Evolutionary conservation across 495 filamentous ascomycete genomes (phyloP), one percentile per base, ranked within the genome.

Genomic region (Arthonia radiata): DNA sequence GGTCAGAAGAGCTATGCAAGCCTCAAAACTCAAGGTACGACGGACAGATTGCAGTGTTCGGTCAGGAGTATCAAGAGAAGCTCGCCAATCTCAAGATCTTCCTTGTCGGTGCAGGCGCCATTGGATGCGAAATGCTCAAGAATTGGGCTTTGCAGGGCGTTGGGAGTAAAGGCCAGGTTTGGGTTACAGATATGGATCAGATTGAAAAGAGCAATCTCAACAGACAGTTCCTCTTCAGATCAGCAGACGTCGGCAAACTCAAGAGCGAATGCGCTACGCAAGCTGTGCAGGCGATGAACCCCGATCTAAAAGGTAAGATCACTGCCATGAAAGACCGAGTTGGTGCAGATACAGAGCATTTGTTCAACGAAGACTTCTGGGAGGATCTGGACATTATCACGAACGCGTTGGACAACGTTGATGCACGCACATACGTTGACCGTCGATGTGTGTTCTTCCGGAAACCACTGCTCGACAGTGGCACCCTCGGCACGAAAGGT

Each of bases 181-280:
- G 45, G 13, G 75, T 94, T 14, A 92, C 89, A 9, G 89, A 99
- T 43, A 94, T 90, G 72, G 89, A 99, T 37, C 74, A 76, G 33
- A 99, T 99, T 35, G 89, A 99, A 56, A 90, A 82, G 62, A 93
- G 83, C 56, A 99, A 99, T 45, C 62, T 99, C 21, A 99, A 99
- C 54, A 62, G 89, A 23, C 89, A 99, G 39, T 99, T 99, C 56
- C 47, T 99, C 10, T 99, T 99, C 67, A 61, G 89, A 15, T 57
- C 77, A 16, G 78, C 77, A 44, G 82, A 99, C 50, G 89, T 99
- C 19, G 89, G 89, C 15, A 73, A 80, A 42, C 61, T 92, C 45
- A 99, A 99, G 76, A 94, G 86, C 44, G 81, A 91, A 34, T 83
- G 77, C 45, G 89, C 89, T 15, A 73, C 89, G 13, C 63, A 60